Evolutionary conservation across 2,329 filamentous ascomycete genomes (phyloP).

Genomic region (Penicillium sp.): DNA sequence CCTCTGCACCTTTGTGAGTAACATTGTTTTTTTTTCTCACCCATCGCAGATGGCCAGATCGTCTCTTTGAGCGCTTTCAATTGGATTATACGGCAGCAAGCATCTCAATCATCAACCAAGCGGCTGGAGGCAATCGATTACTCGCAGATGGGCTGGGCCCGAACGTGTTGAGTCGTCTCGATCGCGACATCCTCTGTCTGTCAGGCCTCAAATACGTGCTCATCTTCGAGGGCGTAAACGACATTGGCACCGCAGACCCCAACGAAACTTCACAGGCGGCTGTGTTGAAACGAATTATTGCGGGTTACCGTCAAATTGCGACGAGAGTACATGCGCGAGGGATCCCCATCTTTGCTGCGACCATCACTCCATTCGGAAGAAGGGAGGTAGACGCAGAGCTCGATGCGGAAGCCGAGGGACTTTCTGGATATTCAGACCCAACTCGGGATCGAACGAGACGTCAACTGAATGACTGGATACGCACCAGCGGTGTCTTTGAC

Average conservation of each 20-base stretch:
- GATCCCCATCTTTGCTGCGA: slow-evolving; percentile 56
- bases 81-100: neutral
- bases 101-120: slow-evolving; percentile 54
- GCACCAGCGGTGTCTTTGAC: slow-evolving; percentile 52
- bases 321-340: slow-evolving; percentile 49
- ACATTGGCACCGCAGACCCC: slow-evolving; percentile 52
- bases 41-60: slow-evolving; percentile 49
- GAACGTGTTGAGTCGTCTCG: slow-evolving; percentile 53
- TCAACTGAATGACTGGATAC: slow-evolving; percentile 57
- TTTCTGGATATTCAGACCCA: slow-evolving; percentile 51
- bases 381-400: neutral
- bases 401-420: slow-evolving; percentile 18
- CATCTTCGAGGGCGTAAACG: slow-evolving; percentile 64
- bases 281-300: slow-evolving; percentile 49
- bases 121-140: slow-evolving; percentile 63
- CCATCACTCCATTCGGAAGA: slow-evolving; percentile 56
- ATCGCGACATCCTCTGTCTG: slow-evolving; percentile 58
- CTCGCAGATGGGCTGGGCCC: slow-evolving; percentile 58
- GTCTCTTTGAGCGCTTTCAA: slow-evolving; percentile 37
- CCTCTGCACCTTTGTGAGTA: too few species aligned
- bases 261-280: slow-evolving; percentile 41
- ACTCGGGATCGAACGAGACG: slow-evolving; percentile 52
- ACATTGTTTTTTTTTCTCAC: neutral
- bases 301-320: slow-evolving; percentile 55
- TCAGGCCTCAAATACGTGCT: slow-evolving; percentile 55